These are phyloP conservation scores for Dactylellina drechsleri DNA, from an alignment of 2,329 filamentous ascomycete species.

Conservation along the genomic window DNA sequence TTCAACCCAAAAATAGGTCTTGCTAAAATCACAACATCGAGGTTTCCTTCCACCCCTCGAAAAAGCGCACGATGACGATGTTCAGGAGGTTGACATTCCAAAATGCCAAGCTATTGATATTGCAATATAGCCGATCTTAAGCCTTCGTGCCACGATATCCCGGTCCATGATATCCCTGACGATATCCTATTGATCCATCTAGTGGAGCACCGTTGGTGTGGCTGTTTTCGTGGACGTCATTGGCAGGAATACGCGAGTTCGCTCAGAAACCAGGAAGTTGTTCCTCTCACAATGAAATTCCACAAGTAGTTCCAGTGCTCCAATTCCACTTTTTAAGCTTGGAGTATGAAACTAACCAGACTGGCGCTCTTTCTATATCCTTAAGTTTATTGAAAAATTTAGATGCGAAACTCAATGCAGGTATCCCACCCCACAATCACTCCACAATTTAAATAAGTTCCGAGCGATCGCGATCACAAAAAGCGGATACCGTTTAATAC, in stretches of 20 bases:
- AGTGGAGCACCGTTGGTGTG: slow-evolving; percentile 5
- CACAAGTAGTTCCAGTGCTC: too few species aligned
- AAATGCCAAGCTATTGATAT: slow-evolving; percentile 6
- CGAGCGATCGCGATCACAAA: slow-evolving; percentile 35
- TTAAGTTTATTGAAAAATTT: too few species aligned
- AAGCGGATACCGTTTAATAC: slow-evolving; percentile 30
- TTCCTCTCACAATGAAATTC: too few species aligned
- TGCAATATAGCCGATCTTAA: slow-evolving; percentile 14
- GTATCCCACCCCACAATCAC: background rate
- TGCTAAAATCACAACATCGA: too few species aligned
- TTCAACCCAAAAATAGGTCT: too few species aligned
- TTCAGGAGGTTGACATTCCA: background rate
- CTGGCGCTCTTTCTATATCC: too few species aligned
- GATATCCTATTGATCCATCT: background rate
- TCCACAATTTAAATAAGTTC: slow-evolving; percentile 35
- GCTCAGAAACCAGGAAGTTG: too few species aligned
- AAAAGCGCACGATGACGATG: too few species aligned
- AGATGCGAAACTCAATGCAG: too few species aligned
- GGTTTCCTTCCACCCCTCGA: too few species aligned
- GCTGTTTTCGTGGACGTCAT: slow-evolving; percentile 13
- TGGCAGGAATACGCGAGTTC: slow-evolving; percentile 12
- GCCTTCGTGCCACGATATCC: slow-evolving; percentile 6
- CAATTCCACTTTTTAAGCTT: too few species aligned
- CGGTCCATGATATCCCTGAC: background rate
- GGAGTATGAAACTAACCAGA: too few species aligned